Evolutionary conservation across 805 yeast species (phyloP), one percentile per base, ranked within the genome.

Genomic region (Candida vartiovaarae): DNA sequence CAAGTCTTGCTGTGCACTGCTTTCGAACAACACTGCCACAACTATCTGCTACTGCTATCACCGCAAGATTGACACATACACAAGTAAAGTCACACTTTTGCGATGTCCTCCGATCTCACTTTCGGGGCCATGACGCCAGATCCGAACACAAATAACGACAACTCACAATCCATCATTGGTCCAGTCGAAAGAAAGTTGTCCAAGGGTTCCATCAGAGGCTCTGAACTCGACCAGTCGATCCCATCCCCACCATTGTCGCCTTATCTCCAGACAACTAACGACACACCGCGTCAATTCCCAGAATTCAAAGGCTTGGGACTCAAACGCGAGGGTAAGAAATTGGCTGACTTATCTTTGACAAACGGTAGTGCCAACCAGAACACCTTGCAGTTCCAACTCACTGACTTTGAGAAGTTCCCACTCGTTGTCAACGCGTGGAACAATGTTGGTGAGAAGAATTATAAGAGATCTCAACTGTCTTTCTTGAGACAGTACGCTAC

Each of bases 361-460:
- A 53, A 59, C 3, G 43, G 54, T 27, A 42, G 51, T 8, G 38
- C 43, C 2, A 34, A 54, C 6, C 38, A 39, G 8, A 38, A 43
- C 8, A 35, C 47, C 50, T 42, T 50, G 47, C 55, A 70, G 32
- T 78, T 74, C 61, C 79, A 78, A 43, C 50, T 78, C 38, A 76
- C 75, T 44, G 67, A 71, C 51, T 66, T 63, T 51, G 65, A 67
- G 41, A 66, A 72, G 35, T 70, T 71, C 49, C 65, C 68, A 34
- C 60, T 80, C 48, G 71, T 67, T 32, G 66, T 81, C 44, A 68
- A 71, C 52, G 77, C 84, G 5, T 78, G 80, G 76, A 49, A 60
- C 8, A 67, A 67, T 36, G 55, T 75, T 44, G 64, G 65, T 32
- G 49, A 59, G 5, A 64, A 70, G 32, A 65, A 66, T 39, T 80